Evolutionary conservation across 108 stramenopile species (phyloP).

Genomic region (Nannochloropsis salina): DNA sequence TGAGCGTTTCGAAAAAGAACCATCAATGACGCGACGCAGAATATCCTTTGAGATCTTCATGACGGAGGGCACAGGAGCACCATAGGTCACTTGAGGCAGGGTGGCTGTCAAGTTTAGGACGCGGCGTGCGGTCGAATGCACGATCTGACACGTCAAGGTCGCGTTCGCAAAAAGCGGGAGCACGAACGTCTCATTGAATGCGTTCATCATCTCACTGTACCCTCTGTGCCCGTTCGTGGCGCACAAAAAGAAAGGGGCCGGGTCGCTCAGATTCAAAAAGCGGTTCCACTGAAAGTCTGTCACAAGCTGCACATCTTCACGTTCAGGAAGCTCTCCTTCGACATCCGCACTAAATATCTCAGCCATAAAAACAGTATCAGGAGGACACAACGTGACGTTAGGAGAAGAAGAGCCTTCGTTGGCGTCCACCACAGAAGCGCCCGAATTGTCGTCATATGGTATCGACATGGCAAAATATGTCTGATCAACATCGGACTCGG

Average conservation of each 20-base stretch:
- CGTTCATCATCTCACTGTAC: background rate
- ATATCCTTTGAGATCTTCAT: background rate
- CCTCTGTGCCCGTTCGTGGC: background rate
- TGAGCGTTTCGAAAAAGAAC: background rate
- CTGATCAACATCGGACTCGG: background rate
- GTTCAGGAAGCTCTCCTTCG: background rate
- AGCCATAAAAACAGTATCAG: background rate
- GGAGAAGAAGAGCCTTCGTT: background rate
- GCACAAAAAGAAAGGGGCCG: background rate
- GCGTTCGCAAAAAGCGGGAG: conserved; percentile 13
- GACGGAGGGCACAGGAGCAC: background rate
- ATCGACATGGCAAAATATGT: background rate
- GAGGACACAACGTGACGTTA: background rate
- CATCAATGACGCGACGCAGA: background rate
- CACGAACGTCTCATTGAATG: background rate
- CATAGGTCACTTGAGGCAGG: background rate
- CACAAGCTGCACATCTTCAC: background rate
- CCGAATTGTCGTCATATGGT: background rate
- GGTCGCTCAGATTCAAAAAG: background rate
- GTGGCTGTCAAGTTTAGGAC: background rate
- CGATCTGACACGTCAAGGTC: background rate
- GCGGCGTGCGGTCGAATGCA: background rate
- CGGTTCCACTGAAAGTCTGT: conserved; percentile 17
- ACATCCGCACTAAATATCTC: background rate
- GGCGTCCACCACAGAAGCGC: background rate